Evolutionary conservation across 441 rosid species (phyloP).

Genomic region (Theobroma grandiflorum): DNA sequence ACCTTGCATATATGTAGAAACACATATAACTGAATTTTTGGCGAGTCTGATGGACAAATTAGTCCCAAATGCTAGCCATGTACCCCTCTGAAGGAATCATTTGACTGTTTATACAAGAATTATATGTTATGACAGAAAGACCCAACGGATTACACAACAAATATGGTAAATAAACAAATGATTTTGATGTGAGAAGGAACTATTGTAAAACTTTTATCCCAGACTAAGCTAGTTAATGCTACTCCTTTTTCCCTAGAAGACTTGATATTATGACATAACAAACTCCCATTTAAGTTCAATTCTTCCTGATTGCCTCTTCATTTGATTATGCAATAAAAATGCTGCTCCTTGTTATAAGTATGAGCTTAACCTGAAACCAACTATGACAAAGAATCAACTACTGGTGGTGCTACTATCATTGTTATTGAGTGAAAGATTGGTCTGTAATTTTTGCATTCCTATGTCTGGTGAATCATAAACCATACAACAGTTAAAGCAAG

Average conservation of each 20-base stretch:
- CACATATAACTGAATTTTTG: background rate
- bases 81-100: background rate
- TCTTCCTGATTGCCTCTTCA: background rate
- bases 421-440: too few relatives aligned
- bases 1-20: constrained; percentile 8
- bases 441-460: too few relatives aligned
- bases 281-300: constrained; percentile 14
- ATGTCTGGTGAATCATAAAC: too few relatives aligned
- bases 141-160: constrained; percentile 7
- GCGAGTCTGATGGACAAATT: constrained; percentile 3
- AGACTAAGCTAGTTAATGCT: background rate
- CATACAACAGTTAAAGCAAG: too few relatives aligned
- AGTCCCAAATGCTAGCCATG: constrained; percentile 8
- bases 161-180: background rate
- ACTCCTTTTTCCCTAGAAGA: background rate
- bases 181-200: background rate
- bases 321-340: background rate
- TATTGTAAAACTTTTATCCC: constrained; percentile 4
- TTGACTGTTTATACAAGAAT: background rate
- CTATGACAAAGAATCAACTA: background rate
- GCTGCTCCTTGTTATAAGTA: background rate
- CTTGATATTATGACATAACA: background rate
- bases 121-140: background rate
- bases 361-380: background rate
- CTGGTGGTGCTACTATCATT: too few relatives aligned